These are phyloP conservation scores for Russula brevipes DNA, from an alignment of 768 basidiomycete species.

Conservation along the genomic window DNA sequence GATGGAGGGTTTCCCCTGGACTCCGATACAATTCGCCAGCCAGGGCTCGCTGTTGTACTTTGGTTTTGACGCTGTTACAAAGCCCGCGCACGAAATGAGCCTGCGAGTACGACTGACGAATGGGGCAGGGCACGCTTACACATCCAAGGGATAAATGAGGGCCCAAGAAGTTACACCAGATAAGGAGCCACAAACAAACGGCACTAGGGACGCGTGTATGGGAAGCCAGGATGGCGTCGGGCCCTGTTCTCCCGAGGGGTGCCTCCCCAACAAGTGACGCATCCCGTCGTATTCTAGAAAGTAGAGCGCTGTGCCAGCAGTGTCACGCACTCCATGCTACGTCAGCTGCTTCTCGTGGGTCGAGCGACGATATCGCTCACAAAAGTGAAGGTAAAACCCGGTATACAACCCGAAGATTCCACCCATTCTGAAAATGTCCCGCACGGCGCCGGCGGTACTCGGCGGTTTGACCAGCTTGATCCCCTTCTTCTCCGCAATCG, in stretches of 20 bases:
- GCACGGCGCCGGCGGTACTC: constrained; percentile 70
- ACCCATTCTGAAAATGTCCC: constrained; percentile 63
- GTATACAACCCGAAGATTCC: constrained; percentile 70
- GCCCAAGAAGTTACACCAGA: constrained; percentile 66
- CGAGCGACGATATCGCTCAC: constrained; percentile 38
- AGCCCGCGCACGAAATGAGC: constrained; percentile 22
- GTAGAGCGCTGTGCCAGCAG: constrained; percentile 83
- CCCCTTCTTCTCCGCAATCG: constrained; percentile 80
- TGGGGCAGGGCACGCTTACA: constrained; percentile 44
- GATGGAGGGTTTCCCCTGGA: constrained; percentile 64
- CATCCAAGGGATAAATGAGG: constrained; percentile 86
- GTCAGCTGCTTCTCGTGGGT: constrained; percentile 7
- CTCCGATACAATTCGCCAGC: constrained; percentile 72
- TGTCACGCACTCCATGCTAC: constrained; percentile 66
- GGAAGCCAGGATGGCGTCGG: constrained; percentile 82
- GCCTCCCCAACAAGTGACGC: constrained; percentile 78
- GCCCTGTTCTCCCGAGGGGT: constrained; percentile 74
- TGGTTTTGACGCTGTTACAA: constrained; percentile 73
- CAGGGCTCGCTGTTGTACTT: constrained; percentile 88
- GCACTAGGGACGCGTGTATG: constrained; percentile 70
- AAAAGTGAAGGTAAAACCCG: constrained; percentile 82
- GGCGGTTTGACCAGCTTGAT: constrained; percentile 69
- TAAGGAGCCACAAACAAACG: constrained; percentile 86
- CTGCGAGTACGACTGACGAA: neutral
- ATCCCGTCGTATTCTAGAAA: constrained; percentile 93